Evolutionary conservation across 306 rosid genomes (phyloP), one percentile per base, ranked within the genome.

Genomic region (Adenanthera pavonina): DNA sequence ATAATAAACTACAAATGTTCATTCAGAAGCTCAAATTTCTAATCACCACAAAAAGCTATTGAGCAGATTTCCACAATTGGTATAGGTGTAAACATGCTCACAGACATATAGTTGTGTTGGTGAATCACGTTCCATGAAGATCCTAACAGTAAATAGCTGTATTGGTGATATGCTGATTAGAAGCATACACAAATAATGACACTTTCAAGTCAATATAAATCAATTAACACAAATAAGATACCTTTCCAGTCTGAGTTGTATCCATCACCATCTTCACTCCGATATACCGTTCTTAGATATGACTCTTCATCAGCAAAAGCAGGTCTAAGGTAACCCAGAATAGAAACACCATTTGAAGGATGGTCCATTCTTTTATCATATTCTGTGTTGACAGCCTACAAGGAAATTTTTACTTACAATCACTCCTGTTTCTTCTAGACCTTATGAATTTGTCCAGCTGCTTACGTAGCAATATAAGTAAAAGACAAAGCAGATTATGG

Each of bases 331-430:
- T 84, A 90, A 75, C 99, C 99, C 77, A 91, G 70, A 80, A 95
- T 91, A 72, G 97, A 93, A 74, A 95, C 92, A 73, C 97, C 97
- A 86, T 93, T 95, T 67, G 94, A 91, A 66, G 99, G 99, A 86
- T 86, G 88, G 74, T 82, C 86, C 94, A 93, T 92, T 69, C 85
- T 84, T 84, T 80, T 89, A 40, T 80, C 88, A 83, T 85, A 87
- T 51, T 89, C 90, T 86, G 76, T 43, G 77, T 84, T 79, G 67
- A 89, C 44, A 57, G 85, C 94, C 99, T 95, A 82, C 77, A 84
- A 80, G 47, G 75, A 84, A 88, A 77, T 30, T 76, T 62, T 77
- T 4, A 33, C 61, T 69, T n/a, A 68, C 19, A 81, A 80, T 81
- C 84, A 82, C 47, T 44, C 68, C 56, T 25, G 56, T 82, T 80